These are phyloP conservation scores for Saccharomycopsis capsularis DNA, from an alignment of 805 yeast species.

Conservation along the genomic window DNA sequence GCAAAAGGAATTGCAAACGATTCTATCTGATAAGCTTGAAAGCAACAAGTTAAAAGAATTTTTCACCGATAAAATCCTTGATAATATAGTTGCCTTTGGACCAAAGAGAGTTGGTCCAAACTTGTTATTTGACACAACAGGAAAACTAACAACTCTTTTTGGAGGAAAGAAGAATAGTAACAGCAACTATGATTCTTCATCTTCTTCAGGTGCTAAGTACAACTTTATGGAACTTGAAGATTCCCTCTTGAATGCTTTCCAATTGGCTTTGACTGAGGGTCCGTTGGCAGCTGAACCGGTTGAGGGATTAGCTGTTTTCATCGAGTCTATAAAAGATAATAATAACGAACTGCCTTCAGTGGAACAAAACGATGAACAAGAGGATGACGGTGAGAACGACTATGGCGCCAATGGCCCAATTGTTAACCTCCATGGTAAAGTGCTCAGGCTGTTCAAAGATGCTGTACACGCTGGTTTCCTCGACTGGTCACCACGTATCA, in stretches of 20 bases:
- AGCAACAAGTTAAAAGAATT: conserved; percentile 15
- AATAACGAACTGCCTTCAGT: no score
- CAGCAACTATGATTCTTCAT: conserved; percentile 1
- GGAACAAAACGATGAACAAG: conserved; percentile 11
- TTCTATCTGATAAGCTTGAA: neutral
- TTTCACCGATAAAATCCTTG: conserved; percentile 29
- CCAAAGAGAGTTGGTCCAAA: conserved; percentile 74
- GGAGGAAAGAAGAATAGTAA: neutral
- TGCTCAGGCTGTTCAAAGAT: conserved; percentile 68
- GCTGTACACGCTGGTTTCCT: conserved; percentile 62
- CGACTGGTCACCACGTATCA: conserved; percentile 81
- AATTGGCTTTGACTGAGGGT: conserved; percentile 73
- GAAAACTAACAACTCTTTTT: conserved; percentile 32
- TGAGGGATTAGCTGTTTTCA: conserved; percentile 64
- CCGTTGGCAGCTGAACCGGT: conserved; percentile 85
- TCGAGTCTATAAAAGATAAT: conserved; percentile 34
- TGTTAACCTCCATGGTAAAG: conserved; percentile 52
- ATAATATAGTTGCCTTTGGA: conserved; percentile 59
- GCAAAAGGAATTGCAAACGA: neutral
- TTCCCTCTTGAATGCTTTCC: conserved; percentile 75
- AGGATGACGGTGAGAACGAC: conserved; percentile 25
- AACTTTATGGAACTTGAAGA: conserved; percentile 42
- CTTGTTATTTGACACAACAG: conserved; percentile 50
- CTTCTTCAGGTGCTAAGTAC: conserved; percentile 2
- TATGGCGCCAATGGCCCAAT: conserved; percentile 35